These are phyloP conservation scores for Avena insularis DNA, from an alignment of 176 grass and related monocot genomes.

Conservation along the genomic window DNA sequence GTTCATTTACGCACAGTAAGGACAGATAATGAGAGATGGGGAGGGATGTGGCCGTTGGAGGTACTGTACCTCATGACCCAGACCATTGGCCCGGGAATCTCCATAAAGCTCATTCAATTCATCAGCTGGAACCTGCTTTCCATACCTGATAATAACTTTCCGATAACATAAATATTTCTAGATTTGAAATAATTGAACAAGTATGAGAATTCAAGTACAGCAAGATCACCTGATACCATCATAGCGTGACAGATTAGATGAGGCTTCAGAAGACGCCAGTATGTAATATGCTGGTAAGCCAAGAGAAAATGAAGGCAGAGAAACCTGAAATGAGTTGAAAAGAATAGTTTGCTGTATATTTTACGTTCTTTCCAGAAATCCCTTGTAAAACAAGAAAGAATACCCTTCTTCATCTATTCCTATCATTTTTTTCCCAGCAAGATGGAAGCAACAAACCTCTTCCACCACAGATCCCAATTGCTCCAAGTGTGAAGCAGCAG, in stretches of 20 bases:
- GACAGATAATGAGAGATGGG: background rate
- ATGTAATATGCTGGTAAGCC: slow-evolving; percentile 95
- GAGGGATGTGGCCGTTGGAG: background rate
- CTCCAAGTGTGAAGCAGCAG: slow-evolving; percentile 83
- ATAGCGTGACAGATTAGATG: slow-evolving; percentile 96
- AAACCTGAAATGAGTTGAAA: slow-evolving; percentile 62
- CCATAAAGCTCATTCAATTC: slow-evolving; percentile 80
- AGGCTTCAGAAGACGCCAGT: slow-evolving; percentile 93
- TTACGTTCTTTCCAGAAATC: slow-evolving; percentile 28
- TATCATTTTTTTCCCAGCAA: background rate
- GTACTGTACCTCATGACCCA: slow-evolving; percentile 80
- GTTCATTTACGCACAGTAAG: background rate
- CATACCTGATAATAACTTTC: slow-evolving; percentile 68
- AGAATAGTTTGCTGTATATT: background rate
- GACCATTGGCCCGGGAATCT: slow-evolving; percentile 74
- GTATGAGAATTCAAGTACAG: background rate
- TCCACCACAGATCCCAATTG: slow-evolving; percentile 74
- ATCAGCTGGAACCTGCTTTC: slow-evolving; percentile 65
- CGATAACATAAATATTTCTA: slow-evolving; percentile 9
- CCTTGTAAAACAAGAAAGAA: slow-evolving; percentile 14
- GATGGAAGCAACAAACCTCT: slow-evolving; percentile 64
- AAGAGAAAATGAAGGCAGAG: slow-evolving; percentile 90
- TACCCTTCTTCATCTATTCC: background rate
- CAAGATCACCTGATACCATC: slow-evolving; percentile 89
- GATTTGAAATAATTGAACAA: background rate